These are phyloP conservation scores for Penicillium angulare DNA, from an alignment of 495 filamentous ascomycete species.

Conservation along the genomic window DNA sequence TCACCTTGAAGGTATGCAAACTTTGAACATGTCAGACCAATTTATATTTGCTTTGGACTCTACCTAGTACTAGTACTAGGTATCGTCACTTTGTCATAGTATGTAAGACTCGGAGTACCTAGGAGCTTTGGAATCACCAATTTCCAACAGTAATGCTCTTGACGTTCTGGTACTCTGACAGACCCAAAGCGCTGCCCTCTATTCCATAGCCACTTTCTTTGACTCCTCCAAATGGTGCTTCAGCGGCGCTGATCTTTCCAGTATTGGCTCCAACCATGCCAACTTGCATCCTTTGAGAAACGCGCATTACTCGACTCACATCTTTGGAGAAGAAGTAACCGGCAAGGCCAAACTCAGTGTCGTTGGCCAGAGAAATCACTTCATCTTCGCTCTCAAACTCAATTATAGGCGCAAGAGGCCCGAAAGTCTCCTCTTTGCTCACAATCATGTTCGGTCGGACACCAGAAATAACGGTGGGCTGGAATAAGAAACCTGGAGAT, in stretches of 20 bases:
- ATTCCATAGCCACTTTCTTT: background rate
- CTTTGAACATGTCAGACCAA: too few relatives aligned
- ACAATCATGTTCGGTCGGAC: conserved; percentile 80
- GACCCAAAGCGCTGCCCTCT: background rate
- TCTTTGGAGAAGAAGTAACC: conserved; percentile 86
- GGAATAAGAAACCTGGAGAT: conserved; percentile 75
- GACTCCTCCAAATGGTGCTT: background rate
- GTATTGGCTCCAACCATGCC: conserved; percentile 64
- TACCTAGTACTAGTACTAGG: too few relatives aligned
- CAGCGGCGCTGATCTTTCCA: background rate
- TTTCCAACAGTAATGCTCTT: background rate
- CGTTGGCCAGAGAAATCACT: conserved; percentile 76
- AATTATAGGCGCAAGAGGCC: conserved; percentile 82
- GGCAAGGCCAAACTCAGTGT: conserved; percentile 74
- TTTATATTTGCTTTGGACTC: too few relatives aligned
- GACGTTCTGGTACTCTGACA: background rate
- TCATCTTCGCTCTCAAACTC: conserved; percentile 80
- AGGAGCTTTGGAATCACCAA: too few relatives aligned
- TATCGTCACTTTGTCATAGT: too few relatives aligned
- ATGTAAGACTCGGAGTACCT: too few relatives aligned
- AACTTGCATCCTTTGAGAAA: conserved; percentile 82
- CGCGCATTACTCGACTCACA: conserved; percentile 65
- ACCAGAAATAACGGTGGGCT: conserved; percentile 76
- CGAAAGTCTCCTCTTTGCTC: conserved; percentile 82
- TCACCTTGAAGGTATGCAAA: too few relatives aligned